Evolutionary conservation across 31 red algal species (phyloP), one percentile per base, ranked within the genome.

Genomic region (Odonthalia washingtoniensis): DNA sequence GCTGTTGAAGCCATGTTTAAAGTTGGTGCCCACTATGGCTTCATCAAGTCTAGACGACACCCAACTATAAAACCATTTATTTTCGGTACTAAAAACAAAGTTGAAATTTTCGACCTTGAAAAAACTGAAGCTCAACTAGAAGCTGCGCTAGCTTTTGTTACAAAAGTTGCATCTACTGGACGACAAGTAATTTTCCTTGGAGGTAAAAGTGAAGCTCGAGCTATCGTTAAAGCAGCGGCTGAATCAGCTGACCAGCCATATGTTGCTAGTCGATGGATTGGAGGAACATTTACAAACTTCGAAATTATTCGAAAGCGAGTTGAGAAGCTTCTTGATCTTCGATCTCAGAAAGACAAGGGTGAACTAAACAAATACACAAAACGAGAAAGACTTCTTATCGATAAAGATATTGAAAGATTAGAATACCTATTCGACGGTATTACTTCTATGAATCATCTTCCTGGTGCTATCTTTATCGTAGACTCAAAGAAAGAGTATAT

Each of bases 241-340:
- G 33, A 33, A 33, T 30, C 27, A 67, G 33, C 64, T 67, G 30
- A 67, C 33, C 27, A 33, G 64, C 64, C 64, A 67, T 67, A 67
- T 35, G 64, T 67, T 30, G 33, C 64, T 67, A 67, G 30, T 33
- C 64, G 64, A 67, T 67, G 64, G 64, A 67, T 67, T 67, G 64
- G 64, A 35, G 64, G 64, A 67, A 67, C 64, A 67, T 67, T 67
- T 30, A 67, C 64, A 67, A 67, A 67, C 64, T 67, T 30, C 30
- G 27, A 30, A 67, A 35, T 33, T 33, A 67, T 67, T 67, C 33
- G 30, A 67, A 67, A 67, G 33, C 64, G 64, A 67, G 64, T 67
- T 67, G 64, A 30, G 33, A 67, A 67, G 33, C 64, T 67, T 67
- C 30, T 33, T 33, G 30, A 35, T 33, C 27, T 67, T 30, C 27